phyloP scores from a whole-genome alignment of 2,329 filamentous ascomycete species.

The Coniella lustricola region DNA sequence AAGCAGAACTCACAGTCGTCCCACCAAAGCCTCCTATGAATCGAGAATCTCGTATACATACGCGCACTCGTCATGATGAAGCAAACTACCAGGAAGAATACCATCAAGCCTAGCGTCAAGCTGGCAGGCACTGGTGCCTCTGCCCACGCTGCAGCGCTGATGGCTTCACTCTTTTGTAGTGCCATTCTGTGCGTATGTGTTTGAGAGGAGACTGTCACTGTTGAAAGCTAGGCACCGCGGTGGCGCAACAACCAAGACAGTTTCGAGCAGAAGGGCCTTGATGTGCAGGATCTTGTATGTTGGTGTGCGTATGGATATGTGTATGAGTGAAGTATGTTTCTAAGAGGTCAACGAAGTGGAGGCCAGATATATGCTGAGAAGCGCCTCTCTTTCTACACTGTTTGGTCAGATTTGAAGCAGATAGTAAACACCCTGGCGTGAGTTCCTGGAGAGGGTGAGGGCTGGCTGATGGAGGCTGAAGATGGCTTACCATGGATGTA shows the following conservation, averaged over 20 bases:
- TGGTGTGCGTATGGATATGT: too few species aligned
- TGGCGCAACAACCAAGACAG: background rate
- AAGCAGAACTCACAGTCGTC: conserved; percentile 22
- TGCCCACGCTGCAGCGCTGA: background rate
- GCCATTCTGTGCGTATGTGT: background rate
- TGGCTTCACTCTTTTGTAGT: background rate
- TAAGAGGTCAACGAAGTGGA: too few species aligned
- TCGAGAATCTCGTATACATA: conserved; percentile 18
- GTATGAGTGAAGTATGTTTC: too few species aligned
- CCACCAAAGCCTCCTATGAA: conserved; percentile 22
- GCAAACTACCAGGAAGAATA: background rate
- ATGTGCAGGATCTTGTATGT: too few species aligned
- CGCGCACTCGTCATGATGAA: conserved; percentile 14
- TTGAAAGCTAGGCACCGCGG: too few species aligned
- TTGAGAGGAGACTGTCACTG: too few species aligned
- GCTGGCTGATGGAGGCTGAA: background rate
- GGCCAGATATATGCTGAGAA: too few species aligned
- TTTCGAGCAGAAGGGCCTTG: too few species aligned
- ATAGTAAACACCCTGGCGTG: background rate
- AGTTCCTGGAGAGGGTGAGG: background rate
- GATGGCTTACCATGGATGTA: background rate
- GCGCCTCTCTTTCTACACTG: background rate
- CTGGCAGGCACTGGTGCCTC: background rate
- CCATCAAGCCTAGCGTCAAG: background rate
- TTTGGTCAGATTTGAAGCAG: background rate